Evolutionary conservation across 228 moss, liverwort and hornwort genomes (phyloP), one percentile per base, ranked within the genome.

Genomic region (Sphagnum magellanicum): DNA sequence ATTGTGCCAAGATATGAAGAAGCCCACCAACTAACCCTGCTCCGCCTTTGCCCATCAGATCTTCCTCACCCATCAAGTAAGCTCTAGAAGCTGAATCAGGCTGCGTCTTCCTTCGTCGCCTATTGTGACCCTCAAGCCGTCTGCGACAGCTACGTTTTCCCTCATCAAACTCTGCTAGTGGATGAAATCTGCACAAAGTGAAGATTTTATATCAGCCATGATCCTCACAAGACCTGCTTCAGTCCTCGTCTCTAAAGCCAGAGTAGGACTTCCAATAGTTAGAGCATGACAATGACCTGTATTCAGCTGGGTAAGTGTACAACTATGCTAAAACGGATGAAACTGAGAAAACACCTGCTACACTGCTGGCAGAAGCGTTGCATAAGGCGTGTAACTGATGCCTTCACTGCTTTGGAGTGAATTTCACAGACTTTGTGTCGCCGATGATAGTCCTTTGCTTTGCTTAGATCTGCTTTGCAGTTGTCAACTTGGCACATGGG

Each of bases 351-450:
- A 4, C 48, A 87, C 82, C 83, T 88, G 75, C 97, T 97, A 52
- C 97, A 97, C 81, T 97, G 97, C 88, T 97, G 97, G 71, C 97
- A 97, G 75, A 97, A 97, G 6, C 97, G 93, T 76, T 97, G 93
- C 91, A 88, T 87, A 73, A 74, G 73, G 17, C 90, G 87, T 59
- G 77, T 71, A 8, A 97, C 93, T 10, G 75, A 77, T 4, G 90
- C 91, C 5, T 85, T 93, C 11, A 77, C 83, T 10, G 88, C 90
- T 70, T 97, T 97, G 10, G 97, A 83, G 66, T 93, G 97, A 80
- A 60, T 73, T 81, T 93, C 97, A 50, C 97, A 97, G 6, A 97
- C 97, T 72, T 97, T 97, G 79, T 97, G 97, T 11, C 97, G 89
- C 79, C 97, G 80, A 63, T 93, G 97, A 68, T 97, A 97, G 74